phyloP scores from a whole-genome alignment of 1,139 yeast genomes.

The Nakaseomyces nivariensis region DNA sequence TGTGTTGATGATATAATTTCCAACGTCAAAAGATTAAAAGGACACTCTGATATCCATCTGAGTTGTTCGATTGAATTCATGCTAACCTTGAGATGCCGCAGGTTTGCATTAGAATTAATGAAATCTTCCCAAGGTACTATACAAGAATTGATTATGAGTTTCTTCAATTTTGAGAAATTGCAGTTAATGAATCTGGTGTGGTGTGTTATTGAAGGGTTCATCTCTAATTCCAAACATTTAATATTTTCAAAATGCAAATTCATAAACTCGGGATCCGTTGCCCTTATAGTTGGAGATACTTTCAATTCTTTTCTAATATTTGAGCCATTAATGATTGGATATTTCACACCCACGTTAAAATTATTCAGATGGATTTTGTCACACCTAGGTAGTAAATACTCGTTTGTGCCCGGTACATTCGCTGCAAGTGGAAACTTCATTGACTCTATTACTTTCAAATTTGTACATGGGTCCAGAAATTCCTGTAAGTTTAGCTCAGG shows the following conservation, averaged over 20 bases:
- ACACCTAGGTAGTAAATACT: slow-evolving; percentile 17
- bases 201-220: slow-evolving; percentile 8
- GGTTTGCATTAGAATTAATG: slow-evolving; percentile 4
- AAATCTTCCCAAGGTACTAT: slow-evolving; percentile 19
- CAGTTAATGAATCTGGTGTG: slow-evolving; percentile 14
- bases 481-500: slow-evolving; percentile 7
- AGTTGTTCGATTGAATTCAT: slow-evolving; percentile 13
- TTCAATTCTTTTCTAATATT: slow-evolving; percentile 9
- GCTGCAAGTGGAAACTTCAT: slow-evolving; percentile 15
- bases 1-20: slow-evolving; percentile 7
- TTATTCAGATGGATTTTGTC: slow-evolving; percentile 16
- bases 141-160: slow-evolving; percentile 10
- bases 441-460: slow-evolving; percentile 13
- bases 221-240: slow-evolving; percentile 8
- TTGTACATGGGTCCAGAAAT: slow-evolving; percentile 14
- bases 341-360: slow-evolving; percentile 10
- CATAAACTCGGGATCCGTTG: slow-evolving; percentile 13
- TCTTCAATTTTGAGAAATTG: slow-evolving; percentile 11
- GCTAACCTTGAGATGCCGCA: slow-evolving; percentile 10
- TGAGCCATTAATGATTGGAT: slow-evolving; percentile 18
- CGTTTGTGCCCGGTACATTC: slow-evolving; percentile 1
- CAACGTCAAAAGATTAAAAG: slow-evolving; percentile 10
- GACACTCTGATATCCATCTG: slow-evolving; percentile 16
- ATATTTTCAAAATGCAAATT: slow-evolving; percentile 15
- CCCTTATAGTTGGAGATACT: slow-evolving; percentile 13